phyloP scores from a whole-genome alignment of 352 stramenopile species.

The Phytopythium kandeliae region DNA sequence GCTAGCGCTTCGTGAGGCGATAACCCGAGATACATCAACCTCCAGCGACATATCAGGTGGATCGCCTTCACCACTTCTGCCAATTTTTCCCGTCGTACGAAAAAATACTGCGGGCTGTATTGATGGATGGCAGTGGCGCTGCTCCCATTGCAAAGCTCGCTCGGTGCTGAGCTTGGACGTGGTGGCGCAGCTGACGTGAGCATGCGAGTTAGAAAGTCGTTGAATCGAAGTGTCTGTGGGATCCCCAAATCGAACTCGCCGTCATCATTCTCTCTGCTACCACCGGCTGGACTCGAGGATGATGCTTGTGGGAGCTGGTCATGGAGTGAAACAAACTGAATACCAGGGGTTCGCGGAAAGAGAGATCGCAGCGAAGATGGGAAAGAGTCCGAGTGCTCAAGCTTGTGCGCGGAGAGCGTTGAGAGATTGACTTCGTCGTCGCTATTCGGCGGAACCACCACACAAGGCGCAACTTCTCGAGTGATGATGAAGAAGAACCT shows the following conservation, averaged over 20 bases:
- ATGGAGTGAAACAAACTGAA: constrained; percentile 40
- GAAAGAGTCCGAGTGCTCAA: neutral
- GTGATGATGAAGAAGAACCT: constrained; percentile 53
- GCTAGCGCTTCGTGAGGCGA: constrained; percentile 34
- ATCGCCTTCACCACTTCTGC: constrained; percentile 33
- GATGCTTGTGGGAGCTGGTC: constrained; percentile 14
- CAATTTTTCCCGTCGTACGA: constrained; percentile 25
- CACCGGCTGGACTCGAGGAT: neutral
- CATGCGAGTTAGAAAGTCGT: constrained; percentile 34
- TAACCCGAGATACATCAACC: constrained; percentile 43
- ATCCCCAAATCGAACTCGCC: constrained; percentile 24
- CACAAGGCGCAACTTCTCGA: constrained; percentile 23
- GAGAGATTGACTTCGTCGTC: neutral
- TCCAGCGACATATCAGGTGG: constrained; percentile 58
- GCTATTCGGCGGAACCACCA: constrained; percentile 2
- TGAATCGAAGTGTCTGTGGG: constrained; percentile 41
- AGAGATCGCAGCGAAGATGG: constrained; percentile 3
- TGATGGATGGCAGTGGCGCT: neutral
- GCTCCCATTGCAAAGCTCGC: neutral
- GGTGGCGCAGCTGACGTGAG: constrained; percentile 7
- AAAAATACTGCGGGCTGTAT: constrained; percentile 40
- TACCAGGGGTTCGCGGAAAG: constrained; percentile 30
- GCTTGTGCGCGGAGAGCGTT: neutral
- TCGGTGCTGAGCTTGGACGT: neutral
- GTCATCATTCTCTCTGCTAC: neutral